These are phyloP conservation scores for Boletus rufocinnamomeus DNA, from an alignment of 768 basidiomycete species.

Conservation along the genomic window DNA sequence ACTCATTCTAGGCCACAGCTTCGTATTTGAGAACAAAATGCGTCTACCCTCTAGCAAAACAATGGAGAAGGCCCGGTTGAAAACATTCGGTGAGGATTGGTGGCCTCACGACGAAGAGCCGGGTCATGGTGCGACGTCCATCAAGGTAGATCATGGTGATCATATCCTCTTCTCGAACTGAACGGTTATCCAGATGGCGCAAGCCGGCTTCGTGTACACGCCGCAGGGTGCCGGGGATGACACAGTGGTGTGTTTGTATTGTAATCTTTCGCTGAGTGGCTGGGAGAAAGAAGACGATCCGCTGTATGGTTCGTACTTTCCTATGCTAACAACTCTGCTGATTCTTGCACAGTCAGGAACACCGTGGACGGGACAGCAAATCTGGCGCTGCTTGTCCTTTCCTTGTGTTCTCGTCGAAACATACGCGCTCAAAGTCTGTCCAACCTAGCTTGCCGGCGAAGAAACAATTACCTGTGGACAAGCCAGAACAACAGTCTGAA, in stretches of 20 bases:
- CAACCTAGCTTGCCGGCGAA: neutral
- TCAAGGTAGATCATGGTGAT: conserved; percentile 48
- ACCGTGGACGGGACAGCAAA: conserved; percentile 64
- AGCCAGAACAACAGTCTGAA: conserved; percentile 21
- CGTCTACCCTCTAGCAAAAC: conserved; percentile 65
- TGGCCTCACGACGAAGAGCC: conserved; percentile 71
- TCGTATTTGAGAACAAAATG: conserved; percentile 53
- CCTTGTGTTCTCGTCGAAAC: conserved; percentile 38
- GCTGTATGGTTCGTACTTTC: conserved; percentile 51
- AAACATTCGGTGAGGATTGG: conserved; percentile 70
- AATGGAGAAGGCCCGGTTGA: conserved; percentile 73
- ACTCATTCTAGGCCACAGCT: conserved; percentile 43
- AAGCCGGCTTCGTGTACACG: conserved; percentile 83
- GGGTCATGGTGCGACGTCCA: conserved; percentile 69
- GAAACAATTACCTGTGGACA: neutral
- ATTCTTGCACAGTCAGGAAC: conserved; percentile 58
- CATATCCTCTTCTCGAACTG: neutral
- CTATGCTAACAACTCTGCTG: conserved; percentile 2
- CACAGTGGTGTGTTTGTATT: conserved; percentile 84
- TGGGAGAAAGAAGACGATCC: conserved; percentile 92
- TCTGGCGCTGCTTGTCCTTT: conserved; percentile 45
- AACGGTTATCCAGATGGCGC: conserved; percentile 59
- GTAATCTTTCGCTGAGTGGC: conserved; percentile 73
- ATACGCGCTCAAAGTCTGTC: conserved; percentile 14
- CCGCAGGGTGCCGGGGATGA: conserved; percentile 73